Evolutionary conservation across 371 early-diverging fungal species (phyloP).

Genomic region (Mucor velutinosus): DNA sequence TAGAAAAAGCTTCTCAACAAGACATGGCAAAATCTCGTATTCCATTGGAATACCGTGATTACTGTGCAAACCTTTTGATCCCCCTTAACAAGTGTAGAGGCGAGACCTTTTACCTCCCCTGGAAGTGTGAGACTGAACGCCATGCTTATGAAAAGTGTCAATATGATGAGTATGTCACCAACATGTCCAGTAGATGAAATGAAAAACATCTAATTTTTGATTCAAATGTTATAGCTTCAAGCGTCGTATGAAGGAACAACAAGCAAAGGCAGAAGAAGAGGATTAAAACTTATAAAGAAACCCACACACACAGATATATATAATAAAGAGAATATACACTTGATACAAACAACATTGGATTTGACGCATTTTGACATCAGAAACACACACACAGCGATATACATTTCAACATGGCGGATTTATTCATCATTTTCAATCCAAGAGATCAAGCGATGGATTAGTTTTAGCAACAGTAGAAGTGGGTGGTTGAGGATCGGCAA

Average conservation of each 20-base stretch:
- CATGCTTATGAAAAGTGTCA: slow-evolving; percentile 94
- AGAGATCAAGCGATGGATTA: not conserved
- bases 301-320: not conserved
- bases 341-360: not conserved
- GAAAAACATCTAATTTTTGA: not conserved
- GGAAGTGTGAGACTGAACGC: slow-evolving; percentile 91
- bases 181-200: not conserved
- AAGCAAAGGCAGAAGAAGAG: slow-evolving; percentile 28
- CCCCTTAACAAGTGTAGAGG: slow-evolving; percentile 91
- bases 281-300: slow-evolving; percentile 9
- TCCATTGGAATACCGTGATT: slow-evolving; percentile 91
- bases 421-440: not conserved
- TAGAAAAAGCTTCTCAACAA: slow-evolving; percentile 82
- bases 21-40: slow-evolving; percentile 86
- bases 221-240: slow-evolving; percentile 19
- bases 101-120: slow-evolving; percentile 85
- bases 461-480: not conserved
- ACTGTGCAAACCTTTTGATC: slow-evolving; percentile 89
- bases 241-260: slow-evolving; percentile 39
- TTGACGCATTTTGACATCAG: not conserved
- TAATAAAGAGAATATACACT: slow-evolving; percentile 7
- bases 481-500: not conserved
- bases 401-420: not conserved
- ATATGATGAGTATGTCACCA: slow-evolving; percentile 85
- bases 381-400: not conserved